A percentile compares a stretch with the other conserved stretches of the same genome.
phyloP scores from a whole-genome alignment of 164 flowering plant species.

The Nymphaea colorata region DNA sequence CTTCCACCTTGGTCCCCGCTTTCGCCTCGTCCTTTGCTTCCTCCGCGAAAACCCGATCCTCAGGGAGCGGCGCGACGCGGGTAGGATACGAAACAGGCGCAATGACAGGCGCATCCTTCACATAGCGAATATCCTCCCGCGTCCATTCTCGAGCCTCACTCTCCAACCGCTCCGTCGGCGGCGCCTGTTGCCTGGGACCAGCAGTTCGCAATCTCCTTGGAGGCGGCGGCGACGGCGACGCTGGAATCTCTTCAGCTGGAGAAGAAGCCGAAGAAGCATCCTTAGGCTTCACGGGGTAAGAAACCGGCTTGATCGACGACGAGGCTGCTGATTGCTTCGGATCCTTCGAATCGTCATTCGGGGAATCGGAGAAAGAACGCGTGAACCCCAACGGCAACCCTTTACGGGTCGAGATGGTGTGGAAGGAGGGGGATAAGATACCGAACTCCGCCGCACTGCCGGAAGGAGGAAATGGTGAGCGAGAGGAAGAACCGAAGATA shows the following conservation, averaged over 20 bases:
- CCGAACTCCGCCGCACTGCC: neutral
- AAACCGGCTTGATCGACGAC: constrained; percentile 30
- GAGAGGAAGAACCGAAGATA: no score
- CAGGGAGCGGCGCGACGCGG: constrained; percentile 75
- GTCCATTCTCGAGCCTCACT: constrained; percentile 31
- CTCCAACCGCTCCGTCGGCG: neutral
- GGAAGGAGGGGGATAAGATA: neutral
- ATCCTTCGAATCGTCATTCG: constrained; percentile 4
- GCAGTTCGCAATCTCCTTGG: constrained; percentile 1
- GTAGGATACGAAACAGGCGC: constrained; percentile 54
- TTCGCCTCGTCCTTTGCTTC: constrained; percentile 1
- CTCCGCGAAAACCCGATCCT: constrained; percentile 21
- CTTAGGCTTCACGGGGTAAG: constrained; percentile 46
- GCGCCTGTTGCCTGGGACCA: neutral
- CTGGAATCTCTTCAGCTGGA: constrained; percentile 9
- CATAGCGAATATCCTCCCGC: constrained; percentile 57
- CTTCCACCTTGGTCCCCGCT: constrained; percentile 5
- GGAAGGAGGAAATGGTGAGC: neutral
- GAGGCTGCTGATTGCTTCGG: constrained; percentile 7
- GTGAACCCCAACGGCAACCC: neutral
- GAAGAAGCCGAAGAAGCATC: constrained; percentile 9
- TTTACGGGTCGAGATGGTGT: neutral
- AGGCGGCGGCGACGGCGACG: neutral
- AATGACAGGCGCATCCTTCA: constrained; percentile 45
- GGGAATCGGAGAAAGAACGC: constrained; percentile 6